Conservation (phyloP, 768 basidiomycete species). For the Leccinum subgranulosum region DNA sequence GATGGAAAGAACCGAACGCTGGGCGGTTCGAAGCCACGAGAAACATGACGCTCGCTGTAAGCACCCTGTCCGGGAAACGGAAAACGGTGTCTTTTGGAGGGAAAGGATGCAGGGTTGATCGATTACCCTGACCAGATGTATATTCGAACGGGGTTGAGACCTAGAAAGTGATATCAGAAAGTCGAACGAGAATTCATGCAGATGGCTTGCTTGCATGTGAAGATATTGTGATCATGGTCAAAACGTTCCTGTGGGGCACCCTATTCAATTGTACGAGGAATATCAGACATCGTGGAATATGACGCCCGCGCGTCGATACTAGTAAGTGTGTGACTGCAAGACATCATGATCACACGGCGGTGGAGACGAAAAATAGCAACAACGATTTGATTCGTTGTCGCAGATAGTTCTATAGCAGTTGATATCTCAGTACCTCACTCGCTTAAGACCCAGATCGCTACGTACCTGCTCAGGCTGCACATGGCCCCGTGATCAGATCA, state of each 20-base stretch:
- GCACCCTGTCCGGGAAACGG: neutral
- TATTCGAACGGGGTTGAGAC: neutral
- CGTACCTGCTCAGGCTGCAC: neutral
- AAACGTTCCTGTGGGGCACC: neutral
- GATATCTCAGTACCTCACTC: neutral
- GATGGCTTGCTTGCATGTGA: neutral
- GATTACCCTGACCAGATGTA: neutral
- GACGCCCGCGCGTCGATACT: neutral
- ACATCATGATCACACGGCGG: neutral
- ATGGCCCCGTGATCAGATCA: neutral
- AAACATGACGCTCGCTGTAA: neutral
- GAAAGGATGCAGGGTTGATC: neutral
- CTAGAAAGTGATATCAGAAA: neutral
- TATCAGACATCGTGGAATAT: neutral
- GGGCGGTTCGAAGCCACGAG: neutral
- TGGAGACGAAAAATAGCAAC: neutral
- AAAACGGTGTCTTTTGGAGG: neutral
- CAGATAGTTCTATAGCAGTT: neutral
- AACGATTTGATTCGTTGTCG: neutral
- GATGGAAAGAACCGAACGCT: neutral
- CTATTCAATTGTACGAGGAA: neutral
- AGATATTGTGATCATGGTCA: constrained; percentile 10
- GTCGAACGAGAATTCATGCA: neutral
- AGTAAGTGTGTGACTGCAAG: neutral
- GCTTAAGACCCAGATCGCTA: neutral